A percentile compares a stretch with the other conserved stretches of the same genome.
Evolutionary conservation across 1,139 yeast genomes (phyloP).

Genomic region (Saccharomyces hybrid): DNA sequence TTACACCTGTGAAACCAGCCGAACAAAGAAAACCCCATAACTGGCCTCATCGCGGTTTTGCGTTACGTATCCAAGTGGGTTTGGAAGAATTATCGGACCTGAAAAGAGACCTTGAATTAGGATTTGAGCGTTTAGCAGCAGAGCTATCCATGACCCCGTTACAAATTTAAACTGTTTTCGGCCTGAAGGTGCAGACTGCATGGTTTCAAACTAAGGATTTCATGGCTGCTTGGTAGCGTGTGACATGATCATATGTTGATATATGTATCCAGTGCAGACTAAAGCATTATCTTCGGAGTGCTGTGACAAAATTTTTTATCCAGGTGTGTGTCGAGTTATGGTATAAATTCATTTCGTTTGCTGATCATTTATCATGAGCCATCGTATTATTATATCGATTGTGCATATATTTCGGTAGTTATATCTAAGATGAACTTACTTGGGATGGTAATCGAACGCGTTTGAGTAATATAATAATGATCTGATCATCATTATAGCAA

Average conservation of each 20-base stretch:
- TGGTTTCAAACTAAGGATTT: neutral
- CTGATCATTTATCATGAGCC: neutral
- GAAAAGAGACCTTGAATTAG: slow-evolving; percentile 5
- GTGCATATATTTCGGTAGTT: neutral
- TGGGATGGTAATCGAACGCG: neutral
- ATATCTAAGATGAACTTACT: neutral
- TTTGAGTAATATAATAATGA: neutral
- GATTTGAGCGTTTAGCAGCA: slow-evolving; percentile 6
- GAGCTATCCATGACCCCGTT: neutral
- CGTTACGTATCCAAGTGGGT: slow-evolving; percentile 9
- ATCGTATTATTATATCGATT: neutral
- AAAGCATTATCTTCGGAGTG: neutral
- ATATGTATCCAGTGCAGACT: neutral
- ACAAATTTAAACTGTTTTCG: neutral
- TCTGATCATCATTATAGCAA: neutral
- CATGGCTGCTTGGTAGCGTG: neutral
- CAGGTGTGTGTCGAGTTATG: neutral
- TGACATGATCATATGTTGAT: neutral
- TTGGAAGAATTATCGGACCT: slow-evolving; percentile 8
- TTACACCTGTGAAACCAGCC: slow-evolving; percentile 6
- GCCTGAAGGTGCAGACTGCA: neutral
- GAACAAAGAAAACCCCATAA: slow-evolving; percentile 2
- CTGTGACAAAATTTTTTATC: neutral
- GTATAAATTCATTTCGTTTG: neutral
- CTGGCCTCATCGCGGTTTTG: slow-evolving; percentile 6